Conservation (phyloP, 1,284 basidiomycete species). For the Moesziomyces sp. region DNA sequence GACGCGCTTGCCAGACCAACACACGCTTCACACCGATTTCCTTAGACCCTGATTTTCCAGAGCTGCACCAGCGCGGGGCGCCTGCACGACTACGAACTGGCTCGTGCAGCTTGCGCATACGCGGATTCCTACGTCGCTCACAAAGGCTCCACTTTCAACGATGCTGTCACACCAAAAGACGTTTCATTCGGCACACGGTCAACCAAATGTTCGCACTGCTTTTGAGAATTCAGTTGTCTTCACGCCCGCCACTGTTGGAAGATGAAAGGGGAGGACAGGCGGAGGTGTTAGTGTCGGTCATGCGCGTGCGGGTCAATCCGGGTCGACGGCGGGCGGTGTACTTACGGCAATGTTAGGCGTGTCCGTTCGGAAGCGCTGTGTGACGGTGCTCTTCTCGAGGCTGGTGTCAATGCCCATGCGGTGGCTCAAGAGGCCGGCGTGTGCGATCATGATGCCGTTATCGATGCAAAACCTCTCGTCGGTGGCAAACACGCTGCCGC, state of each 20-base stretch:
- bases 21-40: conserved; percentile 3
- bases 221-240: not conserved
- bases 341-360: conserved; percentile 57
- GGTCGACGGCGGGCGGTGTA: conserved; percentile 4
- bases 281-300: not conserved
- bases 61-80: not conserved
- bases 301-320: no score
- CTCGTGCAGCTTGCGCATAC: conserved; percentile 14
- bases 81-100: conserved; percentile 2
- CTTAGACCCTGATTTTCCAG: conserved; percentile 14
- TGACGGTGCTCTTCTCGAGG: conserved; percentile 63
- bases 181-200: no score
- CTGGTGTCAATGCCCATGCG: conserved; percentile 78
- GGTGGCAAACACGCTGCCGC: conserved; percentile 90
- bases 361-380: conserved; percentile 65
- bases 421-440: conserved; percentile 90
- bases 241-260: conserved; percentile 28
- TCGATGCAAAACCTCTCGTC: conserved; percentile 99
- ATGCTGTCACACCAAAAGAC: not conserved
- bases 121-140: not conserved
- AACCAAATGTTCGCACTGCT: not conserved
- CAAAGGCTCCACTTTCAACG: not conserved
- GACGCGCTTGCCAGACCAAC: conserved; percentile 8
- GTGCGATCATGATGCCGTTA: conserved; percentile 99
- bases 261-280: not conserved